phyloP scores from a whole-genome alignment of 805 yeast genomes.

The Pichia deserticola region DNA sequence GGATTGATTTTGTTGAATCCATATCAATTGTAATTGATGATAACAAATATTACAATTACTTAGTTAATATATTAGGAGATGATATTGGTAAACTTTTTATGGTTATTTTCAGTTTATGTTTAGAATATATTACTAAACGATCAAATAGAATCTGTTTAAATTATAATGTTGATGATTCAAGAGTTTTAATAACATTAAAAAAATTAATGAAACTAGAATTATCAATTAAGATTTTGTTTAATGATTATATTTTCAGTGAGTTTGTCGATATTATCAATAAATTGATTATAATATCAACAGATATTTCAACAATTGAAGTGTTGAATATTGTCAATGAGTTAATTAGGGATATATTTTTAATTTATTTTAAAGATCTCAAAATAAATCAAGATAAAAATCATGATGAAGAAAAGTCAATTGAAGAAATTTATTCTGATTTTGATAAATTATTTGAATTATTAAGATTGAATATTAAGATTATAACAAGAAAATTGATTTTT shows the following conservation, averaged over 20 bases:
- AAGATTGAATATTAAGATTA: constrained; percentile 57
- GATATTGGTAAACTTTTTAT: constrained; percentile 65
- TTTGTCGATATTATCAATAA: constrained; percentile 70
- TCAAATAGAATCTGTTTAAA: constrained; percentile 17
- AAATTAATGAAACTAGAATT: constrained; percentile 50
- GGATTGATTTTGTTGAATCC: constrained; percentile 76
- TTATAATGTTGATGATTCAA: constrained; percentile 19
- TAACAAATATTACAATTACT: constrained; percentile 33
- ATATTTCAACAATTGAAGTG: constrained; percentile 30
- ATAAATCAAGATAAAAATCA: background rate
- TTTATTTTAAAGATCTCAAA: constrained; percentile 38
- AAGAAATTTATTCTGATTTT: constrained; percentile 46
- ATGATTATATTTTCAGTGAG: constrained; percentile 66
- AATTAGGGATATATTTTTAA: constrained; percentile 27
- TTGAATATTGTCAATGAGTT: constrained; percentile 41
- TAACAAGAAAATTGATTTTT: constrained; percentile 54
- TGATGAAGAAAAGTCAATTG: constrained; percentile 26
- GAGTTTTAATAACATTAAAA: constrained; percentile 43
- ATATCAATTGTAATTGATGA: constrained; percentile 54
- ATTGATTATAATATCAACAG: constrained; percentile 49
- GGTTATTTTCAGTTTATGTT: constrained; percentile 75
- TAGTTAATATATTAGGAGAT: constrained; percentile 43
- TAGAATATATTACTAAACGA: constrained; percentile 58
- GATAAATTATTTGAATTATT: constrained; percentile 79
- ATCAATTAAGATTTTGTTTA: constrained; percentile 52